These are phyloP conservation scores for Exophiala lecanii-corni DNA, from an alignment of 2,329 filamentous ascomycete genomes.

Conservation along the genomic window DNA sequence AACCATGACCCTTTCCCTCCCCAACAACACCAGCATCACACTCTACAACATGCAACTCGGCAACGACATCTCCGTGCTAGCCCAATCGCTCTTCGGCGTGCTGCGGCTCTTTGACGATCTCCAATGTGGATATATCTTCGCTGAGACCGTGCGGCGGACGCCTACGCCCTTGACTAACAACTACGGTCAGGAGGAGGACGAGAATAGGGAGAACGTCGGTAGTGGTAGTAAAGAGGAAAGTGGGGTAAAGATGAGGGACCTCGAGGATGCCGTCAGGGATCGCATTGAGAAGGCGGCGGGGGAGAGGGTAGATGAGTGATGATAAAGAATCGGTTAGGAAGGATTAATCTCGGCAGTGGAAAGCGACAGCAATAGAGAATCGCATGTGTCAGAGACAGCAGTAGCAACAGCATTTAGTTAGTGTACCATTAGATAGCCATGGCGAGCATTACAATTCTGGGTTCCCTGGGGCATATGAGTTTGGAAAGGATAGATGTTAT, in stretches of 20 bases:
- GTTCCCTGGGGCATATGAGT: too few species aligned
- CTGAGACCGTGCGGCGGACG: slow-evolving; percentile 68
- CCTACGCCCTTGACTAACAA: not conserved
- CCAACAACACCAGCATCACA: slow-evolving; percentile 28
- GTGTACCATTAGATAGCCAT: too few species aligned
- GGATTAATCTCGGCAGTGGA: too few species aligned
- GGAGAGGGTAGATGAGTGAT: not conserved
- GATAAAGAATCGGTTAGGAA: too few species aligned
- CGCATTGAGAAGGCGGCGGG: slow-evolving; percentile 4
- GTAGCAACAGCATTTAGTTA: too few species aligned
- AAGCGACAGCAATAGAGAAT: too few species aligned
- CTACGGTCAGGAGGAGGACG: not conserved
- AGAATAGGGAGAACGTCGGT: not conserved
- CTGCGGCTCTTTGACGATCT: slow-evolving; percentile 77
- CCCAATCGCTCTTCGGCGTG: slow-evolving; percentile 81
- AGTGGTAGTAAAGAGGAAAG: not conserved
- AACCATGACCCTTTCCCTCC: slow-evolving; percentile 11
- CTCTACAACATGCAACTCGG: slow-evolving; percentile 71
- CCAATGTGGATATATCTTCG: slow-evolving; percentile 76
- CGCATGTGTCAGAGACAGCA: too few species aligned
- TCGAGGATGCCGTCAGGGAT: slow-evolving; percentile 5
- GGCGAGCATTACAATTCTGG: too few species aligned
- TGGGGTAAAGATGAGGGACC: not conserved
- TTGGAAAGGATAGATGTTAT: too few species aligned
- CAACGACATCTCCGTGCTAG: slow-evolving; percentile 65